Percentiles rank a stretch among this genome's conserved stretches.
Evolutionary conservation across 441 rosid genomes (phyloP).

Genomic region (Eutrema salsugineum): DNA sequence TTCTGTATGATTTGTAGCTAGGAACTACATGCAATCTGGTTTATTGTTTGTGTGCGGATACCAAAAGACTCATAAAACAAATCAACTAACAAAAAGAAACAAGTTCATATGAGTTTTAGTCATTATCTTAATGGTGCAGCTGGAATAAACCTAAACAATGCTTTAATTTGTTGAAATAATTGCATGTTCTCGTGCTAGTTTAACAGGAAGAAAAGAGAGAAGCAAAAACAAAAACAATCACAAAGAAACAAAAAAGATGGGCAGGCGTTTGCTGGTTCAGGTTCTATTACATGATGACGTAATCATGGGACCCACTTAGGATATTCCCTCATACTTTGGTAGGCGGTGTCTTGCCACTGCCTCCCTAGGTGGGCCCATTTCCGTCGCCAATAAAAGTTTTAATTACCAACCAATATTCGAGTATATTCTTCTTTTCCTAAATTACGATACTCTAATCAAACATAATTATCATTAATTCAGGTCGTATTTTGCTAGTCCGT

Average conservation of each 20-base stretch:
- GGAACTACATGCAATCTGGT: neutral
- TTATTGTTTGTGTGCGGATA: neutral
- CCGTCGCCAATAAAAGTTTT: neutral
- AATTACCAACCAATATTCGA: neutral
- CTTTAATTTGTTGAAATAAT: neutral
- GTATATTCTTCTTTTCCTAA: neutral
- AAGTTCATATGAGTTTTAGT: neutral
- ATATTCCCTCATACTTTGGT: conserved; percentile 26
- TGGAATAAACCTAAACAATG: neutral
- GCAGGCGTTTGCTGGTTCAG: conserved; percentile 33
- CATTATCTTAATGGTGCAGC: neutral
- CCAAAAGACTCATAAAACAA: neutral
- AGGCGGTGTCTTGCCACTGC: conserved; percentile 20
- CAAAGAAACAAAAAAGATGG: conserved; percentile 24
- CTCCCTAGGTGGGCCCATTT: neutral
- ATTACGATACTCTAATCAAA: neutral
- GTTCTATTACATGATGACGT: conserved; percentile 26
- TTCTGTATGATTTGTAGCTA: neutral
- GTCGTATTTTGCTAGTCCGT: conserved; percentile 18
- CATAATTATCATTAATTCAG: neutral
- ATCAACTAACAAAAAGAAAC: neutral
- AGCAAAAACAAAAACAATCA: neutral
- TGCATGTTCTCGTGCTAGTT: conserved; percentile 18
- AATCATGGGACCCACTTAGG: neutral
- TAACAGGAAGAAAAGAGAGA: neutral